Conservation (phyloP, 2,329 filamentous ascomycete species). For the Aspergillus ustus region DNA sequence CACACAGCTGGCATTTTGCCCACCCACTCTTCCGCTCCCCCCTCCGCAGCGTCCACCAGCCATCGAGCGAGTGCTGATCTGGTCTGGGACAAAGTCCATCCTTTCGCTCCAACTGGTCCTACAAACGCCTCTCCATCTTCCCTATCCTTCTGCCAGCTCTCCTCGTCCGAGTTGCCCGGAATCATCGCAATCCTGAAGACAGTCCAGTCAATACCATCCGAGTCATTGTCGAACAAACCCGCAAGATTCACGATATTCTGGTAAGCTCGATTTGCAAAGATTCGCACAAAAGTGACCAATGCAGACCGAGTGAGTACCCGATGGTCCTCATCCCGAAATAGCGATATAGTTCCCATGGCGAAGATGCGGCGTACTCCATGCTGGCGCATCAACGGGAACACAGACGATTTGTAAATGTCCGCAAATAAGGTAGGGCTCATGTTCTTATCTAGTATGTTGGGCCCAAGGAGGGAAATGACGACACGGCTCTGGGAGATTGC, state of each 20-base stretch:
- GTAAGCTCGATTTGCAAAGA: slow-evolving; percentile 6
- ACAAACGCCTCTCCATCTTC: slow-evolving; percentile 8
- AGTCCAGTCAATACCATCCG: slow-evolving; percentile 8
- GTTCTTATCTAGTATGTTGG: background rate
- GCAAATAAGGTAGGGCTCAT: background rate
- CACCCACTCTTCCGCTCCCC: slow-evolving; percentile 3
- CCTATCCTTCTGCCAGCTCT: slow-evolving; percentile 6
- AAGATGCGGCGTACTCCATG: slow-evolving; percentile 3
- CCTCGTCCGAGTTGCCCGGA: slow-evolving; percentile 1
- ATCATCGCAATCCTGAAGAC: slow-evolving; percentile 6
- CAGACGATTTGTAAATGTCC: slow-evolving; percentile 1
- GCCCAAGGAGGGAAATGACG: slow-evolving; percentile 6
- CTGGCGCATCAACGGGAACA: slow-evolving; percentile 11
- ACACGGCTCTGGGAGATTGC: slow-evolving; percentile 1
- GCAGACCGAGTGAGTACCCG: background rate
- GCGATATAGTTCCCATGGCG: slow-evolving; percentile 3
- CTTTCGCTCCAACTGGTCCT: slow-evolving; percentile 1
- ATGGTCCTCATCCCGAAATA: background rate
- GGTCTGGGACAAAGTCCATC: slow-evolving; percentile 5
- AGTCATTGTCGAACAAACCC: background rate
- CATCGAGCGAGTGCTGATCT: slow-evolving; percentile 3
- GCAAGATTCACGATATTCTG: background rate
- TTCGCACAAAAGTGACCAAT: background rate
- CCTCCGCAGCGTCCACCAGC: slow-evolving; percentile 11
- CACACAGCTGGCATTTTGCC: slow-evolving; percentile 9